Conservation (phyloP, 2,329 filamentous ascomycete species). For the Aspergillus transmontanensis region DNA sequence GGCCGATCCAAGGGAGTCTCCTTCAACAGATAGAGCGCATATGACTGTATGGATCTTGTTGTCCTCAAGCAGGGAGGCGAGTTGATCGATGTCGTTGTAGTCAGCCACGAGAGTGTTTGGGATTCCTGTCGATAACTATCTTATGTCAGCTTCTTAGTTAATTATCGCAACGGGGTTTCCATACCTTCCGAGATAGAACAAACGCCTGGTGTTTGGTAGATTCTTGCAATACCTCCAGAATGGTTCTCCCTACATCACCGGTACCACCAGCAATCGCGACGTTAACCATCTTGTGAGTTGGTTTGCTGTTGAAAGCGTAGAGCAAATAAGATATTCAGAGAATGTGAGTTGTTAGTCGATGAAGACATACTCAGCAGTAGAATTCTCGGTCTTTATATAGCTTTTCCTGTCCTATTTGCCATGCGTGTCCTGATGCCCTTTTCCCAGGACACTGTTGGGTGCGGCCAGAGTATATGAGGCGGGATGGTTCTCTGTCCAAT, state of each 20-base stretch:
- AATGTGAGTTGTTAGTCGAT: background rate
- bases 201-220: slow-evolving; percentile 4
- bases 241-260: slow-evolving; percentile 10
- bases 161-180: background rate
- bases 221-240: slow-evolving; percentile 6
- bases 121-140: background rate
- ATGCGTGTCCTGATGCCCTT: background rate
- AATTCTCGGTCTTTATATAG: background rate
- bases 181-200: slow-evolving; percentile 9
- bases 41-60: slow-evolving; percentile 27
- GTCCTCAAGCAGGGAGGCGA: slow-evolving; percentile 24
- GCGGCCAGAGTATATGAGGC: background rate
- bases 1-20: background rate
- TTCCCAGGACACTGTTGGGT: background rate
- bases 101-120: slow-evolving; percentile 20
- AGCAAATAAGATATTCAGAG: background rate
- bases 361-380: background rate
- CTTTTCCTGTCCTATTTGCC: background rate
- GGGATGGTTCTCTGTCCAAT: background rate
- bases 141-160: background rate
- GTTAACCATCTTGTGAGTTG: slow-evolving; percentile 5
- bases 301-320: background rate
- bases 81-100: slow-evolving; percentile 28
- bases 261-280: slow-evolving; percentile 15
- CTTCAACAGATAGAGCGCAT: slow-evolving; percentile 16